A percentile compares a stretch with the other conserved stretches of the same genome.
Conservation (phyloP, 2,329 filamentous ascomycete genomes). For the Aureobasidium mangrovei region DNA sequence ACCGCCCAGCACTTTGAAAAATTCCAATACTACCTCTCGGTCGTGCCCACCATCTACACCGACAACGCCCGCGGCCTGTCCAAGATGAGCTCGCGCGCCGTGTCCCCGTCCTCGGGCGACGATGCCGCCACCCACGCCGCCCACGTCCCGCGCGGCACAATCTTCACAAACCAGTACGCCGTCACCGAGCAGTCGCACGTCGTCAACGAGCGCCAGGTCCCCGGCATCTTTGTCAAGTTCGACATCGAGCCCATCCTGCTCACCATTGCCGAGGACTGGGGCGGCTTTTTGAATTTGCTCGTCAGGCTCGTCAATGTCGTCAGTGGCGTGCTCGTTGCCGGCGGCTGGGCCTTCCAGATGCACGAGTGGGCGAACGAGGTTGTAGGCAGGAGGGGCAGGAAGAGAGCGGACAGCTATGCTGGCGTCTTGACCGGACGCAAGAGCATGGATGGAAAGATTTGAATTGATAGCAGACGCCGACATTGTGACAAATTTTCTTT, state of each 20-base stretch:
- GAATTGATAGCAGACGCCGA: not conserved
- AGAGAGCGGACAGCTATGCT: conserved; percentile 29
- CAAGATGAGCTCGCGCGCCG: conserved; percentile 24
- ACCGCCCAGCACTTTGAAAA: conserved; percentile 79
- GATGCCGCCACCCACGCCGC: conserved; percentile 22
- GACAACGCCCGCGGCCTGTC: conserved; percentile 41
- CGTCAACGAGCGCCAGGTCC: conserved; percentile 61
- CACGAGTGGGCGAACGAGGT: conserved; percentile 60
- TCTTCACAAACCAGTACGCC: conserved; percentile 96
- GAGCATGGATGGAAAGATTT: conserved; percentile 13
- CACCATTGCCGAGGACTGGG: conserved; percentile 72
- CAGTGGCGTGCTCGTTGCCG: conserved; percentile 82
- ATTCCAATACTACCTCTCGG: conserved; percentile 94
- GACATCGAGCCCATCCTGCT: conserved; percentile 94
- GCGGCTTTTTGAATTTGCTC: conserved; percentile 63
- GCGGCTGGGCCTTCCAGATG: conserved; percentile 86
- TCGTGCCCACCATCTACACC: conserved; percentile 89
- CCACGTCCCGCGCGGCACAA: conserved; percentile 44
- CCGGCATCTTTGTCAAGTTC: conserved; percentile 96
- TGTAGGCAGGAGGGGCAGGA: conserved; percentile 33
- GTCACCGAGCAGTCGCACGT: conserved; percentile 78
- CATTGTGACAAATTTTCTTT: no score
- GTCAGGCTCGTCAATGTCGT: conserved; percentile 85
- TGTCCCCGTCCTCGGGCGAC: conserved; percentile 35
- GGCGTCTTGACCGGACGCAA: conserved; percentile 40